These are phyloP conservation scores for Colletotrichum karsti DNA, from an alignment of 2,329 filamentous ascomycete genomes.

Conservation along the genomic window DNA sequence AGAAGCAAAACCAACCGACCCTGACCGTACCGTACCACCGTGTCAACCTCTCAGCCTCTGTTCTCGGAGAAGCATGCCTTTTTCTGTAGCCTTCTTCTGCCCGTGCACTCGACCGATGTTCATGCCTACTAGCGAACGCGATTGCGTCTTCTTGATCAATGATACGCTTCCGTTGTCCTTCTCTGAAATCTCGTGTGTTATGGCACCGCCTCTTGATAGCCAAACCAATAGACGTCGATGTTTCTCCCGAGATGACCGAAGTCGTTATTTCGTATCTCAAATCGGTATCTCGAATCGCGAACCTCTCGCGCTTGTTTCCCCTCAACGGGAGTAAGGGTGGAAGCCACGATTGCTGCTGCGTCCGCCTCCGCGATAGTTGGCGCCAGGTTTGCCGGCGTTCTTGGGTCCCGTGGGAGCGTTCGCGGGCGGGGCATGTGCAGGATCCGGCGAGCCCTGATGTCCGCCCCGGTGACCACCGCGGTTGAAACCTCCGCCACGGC, in stretches of 20 bases:
- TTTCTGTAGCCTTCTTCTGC: not conserved
- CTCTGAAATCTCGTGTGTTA: not conserved
- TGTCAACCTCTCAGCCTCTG: not conserved
- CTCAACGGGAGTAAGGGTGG: slow-evolving; percentile 72
- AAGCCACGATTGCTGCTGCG: slow-evolving; percentile 78
- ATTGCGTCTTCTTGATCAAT: not conserved
- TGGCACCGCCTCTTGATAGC: not conserved
- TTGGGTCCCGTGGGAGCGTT: slow-evolving; percentile 91
- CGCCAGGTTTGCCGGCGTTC: slow-evolving; percentile 90
- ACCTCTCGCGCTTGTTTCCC: not conserved
- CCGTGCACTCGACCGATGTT: not conserved
- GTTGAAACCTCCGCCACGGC: slow-evolving; percentile 48
- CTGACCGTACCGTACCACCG: not conserved
- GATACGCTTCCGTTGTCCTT: not conserved
- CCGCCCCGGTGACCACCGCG: slow-evolving; percentile 41
- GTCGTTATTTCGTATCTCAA: not conserved
- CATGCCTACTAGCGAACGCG: not conserved
- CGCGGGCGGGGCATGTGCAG: slow-evolving; percentile 57
- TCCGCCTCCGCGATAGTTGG: slow-evolving; percentile 92
- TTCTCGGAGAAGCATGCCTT: not conserved
- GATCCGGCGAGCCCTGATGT: slow-evolving; percentile 49
- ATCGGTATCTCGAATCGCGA: not conserved
- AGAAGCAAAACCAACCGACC: not conserved
- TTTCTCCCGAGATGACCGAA: not conserved
- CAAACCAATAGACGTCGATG: not conserved